Evolutionary conservation across 768 basidiomycete genomes (phyloP).

Genomic region (Tephrocybe sp.): DNA sequence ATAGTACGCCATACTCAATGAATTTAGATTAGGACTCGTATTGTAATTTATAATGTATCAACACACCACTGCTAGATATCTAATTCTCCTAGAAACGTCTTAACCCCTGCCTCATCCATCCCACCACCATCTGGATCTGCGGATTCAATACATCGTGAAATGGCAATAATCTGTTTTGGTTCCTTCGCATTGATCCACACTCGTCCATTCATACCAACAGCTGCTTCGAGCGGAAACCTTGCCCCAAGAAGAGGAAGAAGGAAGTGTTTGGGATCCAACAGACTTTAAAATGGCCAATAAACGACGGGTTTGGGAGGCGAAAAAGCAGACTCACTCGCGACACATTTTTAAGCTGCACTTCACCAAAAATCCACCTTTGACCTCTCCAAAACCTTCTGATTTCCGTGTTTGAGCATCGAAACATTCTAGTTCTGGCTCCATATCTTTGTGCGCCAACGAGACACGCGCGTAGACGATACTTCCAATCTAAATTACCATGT

Average conservation of each 20-base stretch:
- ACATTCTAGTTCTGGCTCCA: slow-evolving; percentile 98
- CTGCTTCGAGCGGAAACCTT: slow-evolving; percentile 82
- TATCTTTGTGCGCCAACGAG: slow-evolving; percentile 92
- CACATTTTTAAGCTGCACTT: slow-evolving; percentile 83
- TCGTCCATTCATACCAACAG: slow-evolving; percentile 88
- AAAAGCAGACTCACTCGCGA: slow-evolving; percentile 62
- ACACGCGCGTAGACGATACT: slow-evolving; percentile 89
- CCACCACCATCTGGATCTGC: slow-evolving; percentile 74
- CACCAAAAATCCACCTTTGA: slow-evolving; percentile 85
- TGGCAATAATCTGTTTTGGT: slow-evolving; percentile 67
- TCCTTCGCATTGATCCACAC: slow-evolving; percentile 86
- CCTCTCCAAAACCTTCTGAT: slow-evolving; percentile 89
- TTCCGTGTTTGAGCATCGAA: slow-evolving; percentile 93
- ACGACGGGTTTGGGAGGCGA: neutral
- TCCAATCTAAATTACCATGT: slow-evolving; percentile 60
- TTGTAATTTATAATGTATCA: slow-evolving; percentile 12
- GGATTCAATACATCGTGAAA: slow-evolving; percentile 76
- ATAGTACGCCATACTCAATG: neutral
- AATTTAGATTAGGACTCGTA: slow-evolving; percentile 11
- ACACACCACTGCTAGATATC: slow-evolving; percentile 31
- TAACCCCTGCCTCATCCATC: slow-evolving; percentile 51
- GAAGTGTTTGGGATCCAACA: slow-evolving; percentile 80
- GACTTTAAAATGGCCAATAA: slow-evolving; percentile 33
- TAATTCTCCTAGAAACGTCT: slow-evolving; percentile 47
- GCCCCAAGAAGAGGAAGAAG: slow-evolving; percentile 78